Evolutionary conservation across 768 basidiomycete species (phyloP).

Genomic region (Pleurotus platypus): DNA sequence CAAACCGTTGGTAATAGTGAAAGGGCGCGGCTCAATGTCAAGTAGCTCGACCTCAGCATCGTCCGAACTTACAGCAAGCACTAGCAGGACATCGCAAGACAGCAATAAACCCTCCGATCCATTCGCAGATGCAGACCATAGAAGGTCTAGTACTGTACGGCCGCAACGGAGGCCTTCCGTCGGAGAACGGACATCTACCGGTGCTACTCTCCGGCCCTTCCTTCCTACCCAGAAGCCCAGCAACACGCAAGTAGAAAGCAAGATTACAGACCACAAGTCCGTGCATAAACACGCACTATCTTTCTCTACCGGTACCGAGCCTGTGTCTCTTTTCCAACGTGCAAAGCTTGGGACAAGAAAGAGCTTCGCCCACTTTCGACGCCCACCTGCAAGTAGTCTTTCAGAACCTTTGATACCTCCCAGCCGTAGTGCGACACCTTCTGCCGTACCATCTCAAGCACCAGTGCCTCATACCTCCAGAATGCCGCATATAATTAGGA

Average conservation of each 20-base stretch:
- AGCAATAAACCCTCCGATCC: not conserved
- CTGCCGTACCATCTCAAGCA: not conserved
- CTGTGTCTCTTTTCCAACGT: not conserved
- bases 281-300: not conserved
- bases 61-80: not conserved
- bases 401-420: constrained; percentile 1
- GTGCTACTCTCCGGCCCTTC: not conserved
- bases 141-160: constrained; percentile 1
- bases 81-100: not conserved
- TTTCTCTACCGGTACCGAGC: not conserved
- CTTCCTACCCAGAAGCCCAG: too few species aligned
- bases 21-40: not conserved
- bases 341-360: constrained; percentile 3
- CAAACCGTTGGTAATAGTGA: not conserved
- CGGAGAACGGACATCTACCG: not conserved
- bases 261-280: not conserved
- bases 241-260: not conserved
- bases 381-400: not conserved
- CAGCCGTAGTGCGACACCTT: not conserved
- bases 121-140: not conserved
- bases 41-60: not conserved
- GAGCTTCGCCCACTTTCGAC: constrained; percentile 7
- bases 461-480: constrained; percentile 12
- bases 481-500: constrained; percentile 28
- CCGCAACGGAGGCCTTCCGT: not conserved